A percentile compares a stretch with the other conserved stretches of the same genome.
These are phyloP conservation scores for Hypomontagnella monticulosa DNA, from an alignment of 495 filamentous ascomycete genomes.

Conservation along the genomic window DNA sequence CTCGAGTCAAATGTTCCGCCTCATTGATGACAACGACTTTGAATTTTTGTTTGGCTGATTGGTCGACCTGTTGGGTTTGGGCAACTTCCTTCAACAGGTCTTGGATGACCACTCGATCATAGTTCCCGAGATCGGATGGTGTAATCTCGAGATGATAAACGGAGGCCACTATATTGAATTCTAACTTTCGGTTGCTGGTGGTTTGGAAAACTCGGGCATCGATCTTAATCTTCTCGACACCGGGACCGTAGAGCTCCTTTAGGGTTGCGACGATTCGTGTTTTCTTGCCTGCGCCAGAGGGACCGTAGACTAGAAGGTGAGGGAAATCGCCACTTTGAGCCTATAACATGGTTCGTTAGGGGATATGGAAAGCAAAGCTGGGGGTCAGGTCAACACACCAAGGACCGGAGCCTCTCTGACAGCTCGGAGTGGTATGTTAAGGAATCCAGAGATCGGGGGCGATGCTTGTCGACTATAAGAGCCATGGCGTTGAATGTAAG, in stretches of 20 bases:
- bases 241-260: conserved; percentile 89
- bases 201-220: conserved; percentile 96
- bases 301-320: conserved; percentile 95
- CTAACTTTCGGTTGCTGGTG: conserved; percentile 91
- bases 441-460: conserved; percentile 86
- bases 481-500: conserved; percentile 52
- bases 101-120: conserved; percentile 94
- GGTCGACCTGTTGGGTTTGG: conserved; percentile 97
- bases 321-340: conserved; percentile 97
- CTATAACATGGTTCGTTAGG: conserved; percentile 54
- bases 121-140: conserved; percentile 94
- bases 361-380: conserved; percentile 17
- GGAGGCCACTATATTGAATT: conserved; percentile 97
- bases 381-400: conserved; percentile 66
- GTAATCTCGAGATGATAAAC: conserved; percentile 99
- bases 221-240: conserved; percentile 97
- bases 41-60: conserved; percentile 86
- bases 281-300: conserved; percentile 96
- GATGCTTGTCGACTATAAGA: conserved; percentile 93
- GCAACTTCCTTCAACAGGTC: conserved; percentile 97
- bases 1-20: conserved; percentile 92
- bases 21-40: conserved; percentile 99
- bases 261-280: conserved; percentile 94
- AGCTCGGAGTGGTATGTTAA: conserved; percentile 90
- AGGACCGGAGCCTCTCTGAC: conserved; percentile 83